Evolutionary conservation across 805 yeast species (phyloP).

Genomic region (Candida maris): DNA sequence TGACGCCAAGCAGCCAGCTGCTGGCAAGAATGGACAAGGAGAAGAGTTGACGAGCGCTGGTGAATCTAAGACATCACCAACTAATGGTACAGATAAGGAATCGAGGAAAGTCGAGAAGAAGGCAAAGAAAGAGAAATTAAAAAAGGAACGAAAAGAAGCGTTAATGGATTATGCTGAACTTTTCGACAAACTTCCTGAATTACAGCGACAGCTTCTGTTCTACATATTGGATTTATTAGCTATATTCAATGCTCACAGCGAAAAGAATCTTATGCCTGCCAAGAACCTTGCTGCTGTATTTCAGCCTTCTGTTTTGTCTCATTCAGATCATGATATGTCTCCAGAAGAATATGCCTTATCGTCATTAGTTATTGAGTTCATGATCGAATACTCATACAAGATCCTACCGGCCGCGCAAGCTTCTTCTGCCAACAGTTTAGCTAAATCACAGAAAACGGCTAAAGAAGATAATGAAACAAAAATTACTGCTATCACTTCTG

Average conservation of each 20-base stretch:
- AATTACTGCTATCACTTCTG: not conserved
- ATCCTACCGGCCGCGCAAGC: conserved; percentile 53
- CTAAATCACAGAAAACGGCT: not conserved
- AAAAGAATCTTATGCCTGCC: conserved; percentile 84
- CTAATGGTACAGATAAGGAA: conserved; percentile 17
- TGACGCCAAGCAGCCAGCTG: conserved; percentile 9
- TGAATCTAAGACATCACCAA: conserved; percentile 7
- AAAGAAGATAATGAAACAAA: not conserved
- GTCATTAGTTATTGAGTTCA: conserved; percentile 80
- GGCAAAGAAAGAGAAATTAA: conserved; percentile 52
- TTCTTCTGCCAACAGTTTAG: conserved; percentile 4
- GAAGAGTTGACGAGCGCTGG: not conserved
- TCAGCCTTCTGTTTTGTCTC: conserved; percentile 94
- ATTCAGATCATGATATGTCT: conserved; percentile 86
- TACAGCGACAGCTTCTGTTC: conserved; percentile 76
- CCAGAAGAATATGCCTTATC: conserved; percentile 90
- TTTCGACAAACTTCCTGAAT: conserved; percentile 67
- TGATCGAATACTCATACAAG: conserved; percentile 80
- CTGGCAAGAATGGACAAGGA: not conserved
- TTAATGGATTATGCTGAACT: conserved; percentile 66
- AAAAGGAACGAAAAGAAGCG: conserved; percentile 64
- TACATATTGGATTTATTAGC: conserved; percentile 85
- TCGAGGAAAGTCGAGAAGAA: conserved; percentile 35
- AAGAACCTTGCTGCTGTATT: conserved; percentile 92
- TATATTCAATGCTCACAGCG: conserved; percentile 75